Evolutionary conservation across 1,284 basidiomycete species (phyloP).

Genomic region (Mycosarcoma maydis): DNA sequence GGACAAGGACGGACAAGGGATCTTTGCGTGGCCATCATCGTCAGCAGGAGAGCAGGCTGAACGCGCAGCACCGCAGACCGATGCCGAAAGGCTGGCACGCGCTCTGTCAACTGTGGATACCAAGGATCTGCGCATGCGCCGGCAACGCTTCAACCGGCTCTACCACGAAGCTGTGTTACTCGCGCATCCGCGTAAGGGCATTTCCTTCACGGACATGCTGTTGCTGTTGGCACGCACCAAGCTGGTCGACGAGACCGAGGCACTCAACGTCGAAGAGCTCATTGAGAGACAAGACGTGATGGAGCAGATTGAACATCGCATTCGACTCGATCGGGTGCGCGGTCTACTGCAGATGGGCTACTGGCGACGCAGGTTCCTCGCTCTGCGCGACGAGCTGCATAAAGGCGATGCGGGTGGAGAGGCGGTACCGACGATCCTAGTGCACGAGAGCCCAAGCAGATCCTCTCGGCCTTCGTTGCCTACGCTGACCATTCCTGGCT

Average conservation of each 20-base stretch:
- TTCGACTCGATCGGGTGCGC: constrained; percentile 59
- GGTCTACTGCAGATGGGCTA: constrained; percentile 57
- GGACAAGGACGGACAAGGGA: constrained; percentile 12
- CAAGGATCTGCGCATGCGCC: constrained; percentile 51
- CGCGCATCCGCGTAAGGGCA: constrained; percentile 73
- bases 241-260: constrained; percentile 79
- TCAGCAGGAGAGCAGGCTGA: background rate
- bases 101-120: constrained; percentile 37
- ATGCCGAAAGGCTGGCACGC: constrained; percentile 33
- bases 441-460: constrained; percentile 13
- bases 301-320: constrained; percentile 57
- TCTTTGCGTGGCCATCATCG: constrained; percentile 32
- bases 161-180: constrained; percentile 68
- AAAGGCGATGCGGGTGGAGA: constrained; percentile 4
- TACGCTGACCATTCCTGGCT: constrained; percentile 12
- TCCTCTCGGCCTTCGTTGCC: constrained; percentile 11
- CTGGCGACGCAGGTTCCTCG: constrained; percentile 55
- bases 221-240: constrained; percentile 88
- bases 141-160: constrained; percentile 59
- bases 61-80: constrained; percentile 4
- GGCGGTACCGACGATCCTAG: constrained; percentile 18
- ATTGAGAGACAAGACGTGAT: constrained; percentile 54
- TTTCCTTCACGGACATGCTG: constrained; percentile 92
- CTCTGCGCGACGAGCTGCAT: constrained; percentile 31
- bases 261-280: constrained; percentile 61